phyloP scores from a whole-genome alignment of 208 protist genomes.

The Leishmania guyanensis region DNA sequence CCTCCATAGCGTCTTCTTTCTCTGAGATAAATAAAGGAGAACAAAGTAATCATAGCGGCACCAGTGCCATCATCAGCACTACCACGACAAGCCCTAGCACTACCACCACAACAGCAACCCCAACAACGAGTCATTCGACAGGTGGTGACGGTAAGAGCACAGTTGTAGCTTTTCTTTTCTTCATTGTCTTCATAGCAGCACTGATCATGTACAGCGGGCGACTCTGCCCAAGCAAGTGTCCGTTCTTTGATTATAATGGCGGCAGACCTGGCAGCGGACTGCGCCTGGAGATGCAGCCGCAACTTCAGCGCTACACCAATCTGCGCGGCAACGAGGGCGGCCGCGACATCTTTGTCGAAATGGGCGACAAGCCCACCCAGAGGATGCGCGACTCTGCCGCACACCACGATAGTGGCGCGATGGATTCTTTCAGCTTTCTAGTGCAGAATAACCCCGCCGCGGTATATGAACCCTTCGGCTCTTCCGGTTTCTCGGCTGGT shows the following conservation, averaged over 20 bases:
- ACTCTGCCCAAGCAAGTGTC: not conserved
- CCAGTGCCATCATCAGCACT: not conserved
- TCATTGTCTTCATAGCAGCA: conserved; percentile 4
- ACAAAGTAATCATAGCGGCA: too few relatives aligned
- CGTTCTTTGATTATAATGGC: conserved; percentile 2
- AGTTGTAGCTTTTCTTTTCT: not conserved
- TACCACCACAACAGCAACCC: not conserved
- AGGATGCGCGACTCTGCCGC: not conserved
- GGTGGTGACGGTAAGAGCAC: not conserved
- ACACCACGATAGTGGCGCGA: not conserved
- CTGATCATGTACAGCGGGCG: conserved; percentile 13
- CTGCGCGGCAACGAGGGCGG: not conserved
- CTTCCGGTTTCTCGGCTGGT: not conserved
- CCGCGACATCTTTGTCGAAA: conserved; percentile 3
- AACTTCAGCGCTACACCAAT: conserved; percentile 11
- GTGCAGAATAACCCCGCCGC: conserved; percentile 1
- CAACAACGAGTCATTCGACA: not conserved
- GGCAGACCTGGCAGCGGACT: not conserved
- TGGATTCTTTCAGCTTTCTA: not conserved
- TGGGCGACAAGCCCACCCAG: not conserved
- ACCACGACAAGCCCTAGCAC: not conserved
- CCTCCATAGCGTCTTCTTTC: not conserved
- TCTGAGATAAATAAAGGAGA: not conserved
- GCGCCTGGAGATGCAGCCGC: not conserved
- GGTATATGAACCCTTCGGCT: not conserved